Base-by-base conservation (phyloP, 768 basidiomycete species). In the Rhizopogon rudus region DNA sequence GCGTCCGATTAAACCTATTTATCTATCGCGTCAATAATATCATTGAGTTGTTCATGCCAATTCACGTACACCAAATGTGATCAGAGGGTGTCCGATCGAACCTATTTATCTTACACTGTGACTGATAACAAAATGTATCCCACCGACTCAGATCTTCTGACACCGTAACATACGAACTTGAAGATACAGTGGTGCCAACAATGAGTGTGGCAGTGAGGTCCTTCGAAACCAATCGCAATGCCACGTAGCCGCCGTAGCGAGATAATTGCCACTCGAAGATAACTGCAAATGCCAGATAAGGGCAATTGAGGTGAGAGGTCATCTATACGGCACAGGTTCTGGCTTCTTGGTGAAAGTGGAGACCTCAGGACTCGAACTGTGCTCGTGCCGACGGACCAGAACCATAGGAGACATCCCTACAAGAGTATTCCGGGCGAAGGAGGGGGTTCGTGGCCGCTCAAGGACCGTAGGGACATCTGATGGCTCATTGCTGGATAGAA, bases 271-370 rank as follows among this genome's bases (percentile, higher is more conserved):
- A 57, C 77, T 75, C 5, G 80, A 81, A 13, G 81, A 82, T 62
- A 82, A 82, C 56, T 82, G 79, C 45, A 81, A 62, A 60, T 82
- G 79, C 52, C 79, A 66, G 20, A 81, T 79, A 25, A 82, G 72
- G 7, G 80, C 81, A 41, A 70, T 68, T 53, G 82, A 81, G 25
- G 3, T 25, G 25, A 25, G 4, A 25, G 25, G 25, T 25, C 4
- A 25, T 25, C 25, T 4, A 25, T 25, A 25, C 4, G 25, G 25
- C 6, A 73, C 76, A 44, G 68, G 63, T 40, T 65, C 64, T 51
- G 82, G 56, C 44, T 73, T 75, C 40, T 77, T 73, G 22, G 75
- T 67, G 25, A 10, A 79, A 68, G 14, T 60, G 46, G 6, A 73
- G 69, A 9, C 80, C 68, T 16, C 79, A 68, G 45, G 67, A 13